Evolutionary conservation across 2,329 filamentous ascomycete species (phyloP), one percentile per base, ranked within the genome.

Genomic region (Arthrobotrys musiformis): DNA sequence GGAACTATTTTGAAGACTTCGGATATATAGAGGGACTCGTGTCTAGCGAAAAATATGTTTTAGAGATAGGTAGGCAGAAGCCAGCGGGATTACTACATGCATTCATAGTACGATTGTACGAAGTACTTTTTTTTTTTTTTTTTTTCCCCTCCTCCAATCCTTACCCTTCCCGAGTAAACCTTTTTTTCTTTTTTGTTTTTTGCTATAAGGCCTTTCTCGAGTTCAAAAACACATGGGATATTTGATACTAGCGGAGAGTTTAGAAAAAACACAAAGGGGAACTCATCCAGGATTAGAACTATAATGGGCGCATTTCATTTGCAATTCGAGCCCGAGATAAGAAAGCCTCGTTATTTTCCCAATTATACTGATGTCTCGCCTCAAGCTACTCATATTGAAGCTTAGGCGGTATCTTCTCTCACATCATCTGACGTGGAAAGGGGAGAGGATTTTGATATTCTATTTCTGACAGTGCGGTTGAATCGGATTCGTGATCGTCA

Each of bases 221-320:
- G n/a, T n/a, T n/a, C n/a, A n/a, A 63, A 48, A 64, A 60, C 68
- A 72, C 64, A 70, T 76, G 72, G 64, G 37, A 76, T 64, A 5
- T 64, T 70, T 48, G 37, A 69, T 70, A 60, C 35, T 50, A 66
- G 50, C 48, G 66, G 58, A 44, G 48, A 33, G n/a, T 40, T 40
- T 50, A 62, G 24, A 70, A 60, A 44, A 52, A 44, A 62, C 44
- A 44, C 54, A 64, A 70, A 67, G 30, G 33, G 40, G 46, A 76
- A 60, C 40, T 15, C 26, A 26, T n/a, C 54, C 42, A 42, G 63
- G 48, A n/a, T 64, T 22, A 15, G 1, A 40, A 40, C n/a, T 44
- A 46, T 74, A 75, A 63, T 69, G 13, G 62, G 56, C 62, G 54
- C 63, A 61, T 48, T 35, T 58, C 40, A 35, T 11, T 6, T 35